Base-by-base conservation (phyloP, 257 asterid species). In the Nicotiana sylvestris region DNA sequence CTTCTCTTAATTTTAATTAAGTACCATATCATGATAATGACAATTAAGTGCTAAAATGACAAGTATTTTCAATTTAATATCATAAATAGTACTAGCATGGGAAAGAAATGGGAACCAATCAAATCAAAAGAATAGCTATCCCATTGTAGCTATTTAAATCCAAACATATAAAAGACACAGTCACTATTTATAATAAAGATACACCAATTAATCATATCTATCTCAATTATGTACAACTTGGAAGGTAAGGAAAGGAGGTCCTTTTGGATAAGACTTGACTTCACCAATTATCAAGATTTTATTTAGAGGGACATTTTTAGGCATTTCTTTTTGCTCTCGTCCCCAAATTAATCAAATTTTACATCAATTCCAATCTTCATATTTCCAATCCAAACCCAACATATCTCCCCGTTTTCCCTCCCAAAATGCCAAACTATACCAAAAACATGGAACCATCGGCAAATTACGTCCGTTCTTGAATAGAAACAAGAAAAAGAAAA, bases 171-270 rank as follows among this genome's bases (percentile, higher is more conserved):
- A 32, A 58, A 78, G 21, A 33, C 21, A 4, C 3, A 18, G 9
- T 58, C 67, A 78, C n/a, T 8, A 33, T 62, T 5, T n/a, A 17
- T 21, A 33, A 78, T 56, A 78, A 78, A 56, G 53, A 43, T 78
- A 37, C 21, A 78, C 37, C 55, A 37, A 11, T 49, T 2, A 56
- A 56, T 62, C 13, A 35, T 56, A 4, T n/a, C 32, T 43, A 6
- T 7, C 82, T 37, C 74, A 39, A 83, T 66, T 74, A 82, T 82
- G 32, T 74, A 74, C 85, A 82, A 30, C 57, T 72, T 30, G 80
- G 78, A 68, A 30, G 53, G 49, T 37, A 51, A 51, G 64, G 51
- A 46, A 66, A 66, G 66, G 56, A 49, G 66, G 51, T 9, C 21
- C 78, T 33, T 66, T 27, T 65, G 76, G 62, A 29, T 53, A 81